Percentiles rank a stretch among this genome's conserved stretches.
Evolutionary conservation across 805 yeast species (phyloP).

Genomic region (Candida ponderosae): DNA sequence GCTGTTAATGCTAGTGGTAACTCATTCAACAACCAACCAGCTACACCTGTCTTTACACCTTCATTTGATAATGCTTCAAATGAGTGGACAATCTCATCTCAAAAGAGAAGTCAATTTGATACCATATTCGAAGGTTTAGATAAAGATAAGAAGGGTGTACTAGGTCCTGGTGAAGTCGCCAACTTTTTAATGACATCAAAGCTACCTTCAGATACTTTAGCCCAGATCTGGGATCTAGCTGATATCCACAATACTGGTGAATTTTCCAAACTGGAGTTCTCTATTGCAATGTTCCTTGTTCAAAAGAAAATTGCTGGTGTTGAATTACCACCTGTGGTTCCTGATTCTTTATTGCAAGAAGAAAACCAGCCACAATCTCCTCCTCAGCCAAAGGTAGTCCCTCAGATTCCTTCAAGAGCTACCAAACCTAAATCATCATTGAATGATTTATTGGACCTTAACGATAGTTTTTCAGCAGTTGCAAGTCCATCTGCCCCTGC

Average conservation of each 20-base stretch:
- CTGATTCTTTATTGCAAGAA: constrained; percentile 44
- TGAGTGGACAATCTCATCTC: constrained; percentile 64
- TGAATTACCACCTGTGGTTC: constrained; percentile 71
- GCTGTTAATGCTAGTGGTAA: constrained; percentile 16
- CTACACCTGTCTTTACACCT: constrained; percentile 20
- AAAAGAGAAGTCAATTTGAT: constrained; percentile 72
- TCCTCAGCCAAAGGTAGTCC: constrained; percentile 5
- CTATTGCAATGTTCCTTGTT: constrained; percentile 89
- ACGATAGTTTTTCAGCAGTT: constrained; percentile 42
- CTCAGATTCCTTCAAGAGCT: constrained; percentile 28
- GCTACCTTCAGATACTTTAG: constrained; percentile 75
- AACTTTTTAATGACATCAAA: constrained; percentile 84
- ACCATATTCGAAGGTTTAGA: constrained; percentile 74
- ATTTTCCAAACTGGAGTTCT: constrained; percentile 75
- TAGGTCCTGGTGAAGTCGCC: constrained; percentile 79
- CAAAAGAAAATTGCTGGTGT: constrained; percentile 76
- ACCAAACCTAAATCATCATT: constrained; percentile 43
- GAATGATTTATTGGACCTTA: constrained; percentile 57
- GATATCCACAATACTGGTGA: constrained; percentile 82
- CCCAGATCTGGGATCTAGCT: constrained; percentile 90
- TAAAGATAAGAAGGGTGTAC: constrained; percentile 47
- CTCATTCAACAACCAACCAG: constrained; percentile 5
- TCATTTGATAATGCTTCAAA: constrained; percentile 28
- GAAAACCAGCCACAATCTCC: constrained; percentile 5
- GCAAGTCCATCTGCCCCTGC: constrained; percentile 21